These are phyloP conservation scores for Oryza longistaminata DNA, from an alignment of 176 grass and related monocot genomes.

Conservation along the genomic window DNA sequence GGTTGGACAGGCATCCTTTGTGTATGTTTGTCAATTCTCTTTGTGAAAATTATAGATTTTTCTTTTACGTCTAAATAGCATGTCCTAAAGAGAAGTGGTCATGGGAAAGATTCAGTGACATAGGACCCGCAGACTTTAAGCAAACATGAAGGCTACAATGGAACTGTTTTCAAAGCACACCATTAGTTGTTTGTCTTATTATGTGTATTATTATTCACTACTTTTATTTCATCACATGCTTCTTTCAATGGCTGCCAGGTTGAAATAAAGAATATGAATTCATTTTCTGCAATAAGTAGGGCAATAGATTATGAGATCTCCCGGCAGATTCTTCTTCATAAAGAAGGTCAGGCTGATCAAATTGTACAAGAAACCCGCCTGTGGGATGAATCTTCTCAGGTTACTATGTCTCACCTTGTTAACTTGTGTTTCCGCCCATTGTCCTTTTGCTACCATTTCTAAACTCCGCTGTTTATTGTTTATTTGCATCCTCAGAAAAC, in stretches of 20 bases:
- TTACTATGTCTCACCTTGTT: conserved; percentile 27
- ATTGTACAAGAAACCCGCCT: conserved; percentile 97
- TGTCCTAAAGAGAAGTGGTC: not conserved
- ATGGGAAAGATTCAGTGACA: not conserved
- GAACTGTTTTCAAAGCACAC: not conserved
- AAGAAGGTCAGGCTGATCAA: conserved; percentile 67
- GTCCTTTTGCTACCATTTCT: conserved; percentile 34
- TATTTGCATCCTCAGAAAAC: conserved; percentile 71
- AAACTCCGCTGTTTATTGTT: conserved; percentile 16
- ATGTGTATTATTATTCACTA: not conserved
- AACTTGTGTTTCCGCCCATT: not conserved
- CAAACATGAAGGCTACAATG: not conserved
- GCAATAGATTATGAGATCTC: conserved; percentile 92
- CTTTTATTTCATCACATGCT: conserved; percentile 26
- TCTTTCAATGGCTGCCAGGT: conserved; percentile 50
- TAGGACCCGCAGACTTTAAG: not conserved
- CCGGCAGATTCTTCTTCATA: conserved; percentile 80
- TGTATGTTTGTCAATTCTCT: not conserved
- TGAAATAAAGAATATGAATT: conserved; percentile 97
- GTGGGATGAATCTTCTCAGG: conserved; percentile 92
- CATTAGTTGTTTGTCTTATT: not conserved
- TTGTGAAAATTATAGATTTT: not conserved
- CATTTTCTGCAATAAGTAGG: conserved; percentile 86
- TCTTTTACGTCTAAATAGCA: not conserved
- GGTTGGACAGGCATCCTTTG: not conserved